Conservation (phyloP, 805 yeast species). For the Starmera amethionina region DNA sequence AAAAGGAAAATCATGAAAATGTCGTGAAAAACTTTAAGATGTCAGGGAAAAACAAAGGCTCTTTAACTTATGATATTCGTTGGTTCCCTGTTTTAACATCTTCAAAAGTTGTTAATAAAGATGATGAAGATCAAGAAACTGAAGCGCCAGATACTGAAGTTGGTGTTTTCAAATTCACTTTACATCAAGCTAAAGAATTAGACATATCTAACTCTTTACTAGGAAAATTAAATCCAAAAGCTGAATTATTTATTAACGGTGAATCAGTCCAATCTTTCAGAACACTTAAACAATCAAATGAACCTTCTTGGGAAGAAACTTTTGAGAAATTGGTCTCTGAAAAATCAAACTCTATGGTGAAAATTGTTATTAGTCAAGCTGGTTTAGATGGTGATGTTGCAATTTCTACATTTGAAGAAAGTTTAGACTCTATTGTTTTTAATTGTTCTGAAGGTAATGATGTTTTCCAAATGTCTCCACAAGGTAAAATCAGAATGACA, state of each 20-base stretch:
- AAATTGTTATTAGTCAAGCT: conserved; percentile 51
- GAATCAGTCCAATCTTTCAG: conserved; percentile 48
- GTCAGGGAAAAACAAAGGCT: conserved; percentile 49
- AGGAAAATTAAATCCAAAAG: conserved; percentile 46
- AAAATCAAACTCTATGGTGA: conserved; percentile 45
- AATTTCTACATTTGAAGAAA: conserved; percentile 49
- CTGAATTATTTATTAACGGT: conserved; percentile 52
- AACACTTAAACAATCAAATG: conserved; percentile 55
- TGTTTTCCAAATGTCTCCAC: conserved; percentile 38
- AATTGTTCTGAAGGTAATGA: conserved; percentile 37
- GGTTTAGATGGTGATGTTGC: conserved; percentile 34
- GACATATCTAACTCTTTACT: conserved; percentile 40
- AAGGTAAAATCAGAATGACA: conserved; percentile 43
- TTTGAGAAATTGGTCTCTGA: conserved; percentile 54
- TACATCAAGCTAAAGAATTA: conserved; percentile 52
- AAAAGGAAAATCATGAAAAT: conserved; percentile 31
- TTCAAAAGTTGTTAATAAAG: conserved; percentile 11
- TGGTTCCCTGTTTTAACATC: conserved; percentile 26
- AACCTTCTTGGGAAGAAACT: conserved; percentile 61
- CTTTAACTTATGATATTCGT: conserved; percentile 42
- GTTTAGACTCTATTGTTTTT: conserved; percentile 28
- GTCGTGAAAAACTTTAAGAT: conserved; percentile 16
- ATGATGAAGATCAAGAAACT: conserved; percentile 19
- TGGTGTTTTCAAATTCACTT: conserved; percentile 58
- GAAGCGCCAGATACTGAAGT: conserved; percentile 47